Base-by-base conservation (phyloP, 768 basidiomycete genomes). In the Boletus huronensis region DNA sequence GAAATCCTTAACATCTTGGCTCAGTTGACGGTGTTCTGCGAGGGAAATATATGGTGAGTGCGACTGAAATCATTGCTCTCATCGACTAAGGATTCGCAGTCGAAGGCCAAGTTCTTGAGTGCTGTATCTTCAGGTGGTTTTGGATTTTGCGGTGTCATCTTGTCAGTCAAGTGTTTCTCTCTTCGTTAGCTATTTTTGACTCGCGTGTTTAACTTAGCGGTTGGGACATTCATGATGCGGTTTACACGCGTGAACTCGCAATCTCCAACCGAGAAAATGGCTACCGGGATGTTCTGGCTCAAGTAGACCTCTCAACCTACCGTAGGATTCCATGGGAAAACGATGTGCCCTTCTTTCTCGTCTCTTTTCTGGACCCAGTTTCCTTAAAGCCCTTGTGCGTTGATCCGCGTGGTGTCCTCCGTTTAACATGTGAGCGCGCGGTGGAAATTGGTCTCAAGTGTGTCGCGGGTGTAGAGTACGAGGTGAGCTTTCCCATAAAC, bases 231-330 rank as follows among this genome's bases (percentile, higher is more conserved):
- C 93, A 98, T 61, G 97, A 98, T 67, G 58, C 78, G 0, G 82
- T 90, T 5, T 98, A 98, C 73, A 78, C 84, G 5, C 80, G 79
- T 23, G 97, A 98, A 70, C 82, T 98, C 11, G 76, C 87, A 14
- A 89, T 99, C 55, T 95, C 94, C 23, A 98, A 97, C 74, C 84
- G 81, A 66, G 81, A 80, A 23, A 99, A 98, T 61, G 97, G 97
- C 1, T 98, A 94, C 73, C 82, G 85, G 5, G 97, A 99, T 67
- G 72, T 99, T 44, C 72, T 90, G 35, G 97, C 97, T 8, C 71
- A 77, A 31, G 88, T 99, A 56, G 96, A 98, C 70, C 77, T 97
- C 16, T 82, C 87, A 1, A 91, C 88, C 1, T 96, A 82, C 69
- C 87, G 97, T 17, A 82, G 92, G 23, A 87, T 98, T 52, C 88